Conservation (phyloP, 2,329 filamentous ascomycete genomes). For the Biscogniauxia mediterranea region DNA sequence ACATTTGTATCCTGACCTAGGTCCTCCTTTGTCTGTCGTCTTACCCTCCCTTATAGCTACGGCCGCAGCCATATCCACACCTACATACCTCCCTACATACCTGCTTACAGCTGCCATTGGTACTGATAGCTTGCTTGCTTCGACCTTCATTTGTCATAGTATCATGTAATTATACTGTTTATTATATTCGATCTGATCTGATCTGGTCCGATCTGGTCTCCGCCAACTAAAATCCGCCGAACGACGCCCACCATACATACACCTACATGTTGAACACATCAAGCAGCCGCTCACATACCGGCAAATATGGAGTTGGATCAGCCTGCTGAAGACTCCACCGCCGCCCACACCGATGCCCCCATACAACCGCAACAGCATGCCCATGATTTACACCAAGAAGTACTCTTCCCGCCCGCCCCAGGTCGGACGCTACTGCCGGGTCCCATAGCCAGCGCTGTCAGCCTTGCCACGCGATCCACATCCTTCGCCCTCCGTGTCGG, state of each 20-base stretch:
- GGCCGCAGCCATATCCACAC: not conserved
- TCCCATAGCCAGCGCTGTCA: slow-evolving; percentile 57
- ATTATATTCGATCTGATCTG: not conserved
- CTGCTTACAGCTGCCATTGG: not conserved
- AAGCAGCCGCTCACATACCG: slow-evolving; percentile 6
- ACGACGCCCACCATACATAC: not conserved
- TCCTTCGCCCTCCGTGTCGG: slow-evolving; percentile 55
- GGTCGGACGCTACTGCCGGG: slow-evolving; percentile 54
- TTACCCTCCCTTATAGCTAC: not conserved
- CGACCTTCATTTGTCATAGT: not conserved
- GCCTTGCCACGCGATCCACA: slow-evolving; percentile 59
- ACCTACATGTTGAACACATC: not conserved
- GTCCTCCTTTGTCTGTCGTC: no score
- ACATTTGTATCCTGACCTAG: no score
- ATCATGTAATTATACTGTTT: not conserved
- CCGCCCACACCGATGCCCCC: slow-evolving; percentile 7
- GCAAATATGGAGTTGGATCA: slow-evolving; percentile 9
- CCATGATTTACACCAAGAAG: not conserved
- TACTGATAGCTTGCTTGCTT: not conserved
- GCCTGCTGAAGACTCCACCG: slow-evolving; percentile 12
- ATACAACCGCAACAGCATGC: slow-evolving; percentile 1
- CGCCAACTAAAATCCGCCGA: not conserved
- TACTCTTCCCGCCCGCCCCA: slow-evolving; percentile 15
- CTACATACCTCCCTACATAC: not conserved
- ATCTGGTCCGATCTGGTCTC: not conserved